Conservation (phyloP, 2,329 filamentous ascomycete species). For the Hypoxylon sp. region DNA sequence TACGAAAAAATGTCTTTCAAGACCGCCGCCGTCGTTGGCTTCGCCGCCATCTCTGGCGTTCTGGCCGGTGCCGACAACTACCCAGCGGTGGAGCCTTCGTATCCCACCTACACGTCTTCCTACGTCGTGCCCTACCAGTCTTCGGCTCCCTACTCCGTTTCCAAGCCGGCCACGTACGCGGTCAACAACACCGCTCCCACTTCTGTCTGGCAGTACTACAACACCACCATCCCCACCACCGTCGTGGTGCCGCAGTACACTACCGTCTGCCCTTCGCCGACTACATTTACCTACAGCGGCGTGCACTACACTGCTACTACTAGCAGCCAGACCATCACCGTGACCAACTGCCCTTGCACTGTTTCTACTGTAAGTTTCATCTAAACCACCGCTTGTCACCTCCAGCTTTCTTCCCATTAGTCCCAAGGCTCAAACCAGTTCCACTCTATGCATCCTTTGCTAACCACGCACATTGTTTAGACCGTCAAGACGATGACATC, state of each 20-base stretch:
- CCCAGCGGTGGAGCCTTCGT: background rate
- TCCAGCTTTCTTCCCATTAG: no score
- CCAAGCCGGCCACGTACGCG: slow-evolving; percentile 5
- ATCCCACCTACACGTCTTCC: background rate
- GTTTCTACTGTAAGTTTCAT: slow-evolving; percentile 48
- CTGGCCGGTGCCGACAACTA: slow-evolving; percentile 15
- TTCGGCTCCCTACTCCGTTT: background rate
- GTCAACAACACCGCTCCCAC: slow-evolving; percentile 24
- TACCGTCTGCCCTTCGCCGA: slow-evolving; percentile 60
- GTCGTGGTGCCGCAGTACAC: slow-evolving; percentile 46
- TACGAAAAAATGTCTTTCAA: slow-evolving; percentile 52
- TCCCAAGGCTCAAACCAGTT: no score
- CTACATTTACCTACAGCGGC: slow-evolving; percentile 63
- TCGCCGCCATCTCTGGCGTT: slow-evolving; percentile 46
- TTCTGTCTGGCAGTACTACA: slow-evolving; percentile 46
- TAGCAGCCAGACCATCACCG: slow-evolving; percentile 67
- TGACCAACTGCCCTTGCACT: slow-evolving; percentile 68
- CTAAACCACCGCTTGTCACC: background rate
- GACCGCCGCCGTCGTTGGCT: slow-evolving; percentile 43
- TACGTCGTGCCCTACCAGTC: background rate
- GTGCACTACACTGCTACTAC: slow-evolving; percentile 67
- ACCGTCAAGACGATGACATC: slow-evolving; percentile 42
- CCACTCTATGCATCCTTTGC: background rate
- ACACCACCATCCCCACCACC: slow-evolving; percentile 46
- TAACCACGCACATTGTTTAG: slow-evolving; percentile 16